A percentile compares a stretch with the other conserved stretches of the same genome.
These are phyloP conservation scores for Diospyros kaki DNA, from an alignment of 148 eudicot species.

Conservation along the genomic window DNA sequence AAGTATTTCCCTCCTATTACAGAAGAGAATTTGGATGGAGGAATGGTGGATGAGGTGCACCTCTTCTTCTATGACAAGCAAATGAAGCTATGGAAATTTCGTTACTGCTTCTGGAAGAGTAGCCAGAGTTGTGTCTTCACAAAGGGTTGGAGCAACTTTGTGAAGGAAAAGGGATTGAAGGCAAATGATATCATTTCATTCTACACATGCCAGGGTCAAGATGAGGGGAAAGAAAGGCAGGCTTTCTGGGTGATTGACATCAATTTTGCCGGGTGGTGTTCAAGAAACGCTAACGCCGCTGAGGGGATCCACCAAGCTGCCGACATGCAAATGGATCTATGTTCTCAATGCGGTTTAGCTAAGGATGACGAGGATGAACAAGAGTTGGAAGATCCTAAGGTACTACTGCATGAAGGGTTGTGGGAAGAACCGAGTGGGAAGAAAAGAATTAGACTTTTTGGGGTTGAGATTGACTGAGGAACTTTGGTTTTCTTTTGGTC, in stretches of 20 bases:
- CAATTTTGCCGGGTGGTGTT: not conserved
- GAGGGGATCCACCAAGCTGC: not conserved
- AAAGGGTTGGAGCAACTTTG: constrained; percentile 50
- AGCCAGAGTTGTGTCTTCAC: constrained; percentile 52
- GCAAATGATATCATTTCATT: constrained; percentile 32
- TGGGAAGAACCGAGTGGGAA: not conserved
- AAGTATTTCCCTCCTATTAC: constrained; percentile 11
- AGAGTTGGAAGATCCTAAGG: not conserved
- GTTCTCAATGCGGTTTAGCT: not conserved
- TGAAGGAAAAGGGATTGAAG: constrained; percentile 37
- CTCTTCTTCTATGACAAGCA: constrained; percentile 12
- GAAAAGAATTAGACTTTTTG: constrained; percentile 25
- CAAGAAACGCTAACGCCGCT: not conserved
- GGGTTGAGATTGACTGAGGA: constrained; percentile 13
- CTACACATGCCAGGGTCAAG: constrained; percentile 21
- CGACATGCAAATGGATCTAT: not conserved
- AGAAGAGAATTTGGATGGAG: constrained; percentile 2
- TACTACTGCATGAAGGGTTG: too few relatives aligned
- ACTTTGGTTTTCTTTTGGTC: too few relatives aligned
- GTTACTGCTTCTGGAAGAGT: constrained; percentile 53
- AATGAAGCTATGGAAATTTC: constrained; percentile 30
- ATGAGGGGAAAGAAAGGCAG: not conserved
- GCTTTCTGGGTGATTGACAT: constrained; percentile 25
- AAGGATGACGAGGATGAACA: not conserved
- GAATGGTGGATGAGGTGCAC: constrained; percentile 12